phyloP scores from a whole-genome alignment of 2,329 filamentous ascomycete genomes.

The Aspergillus flavus region DNA sequence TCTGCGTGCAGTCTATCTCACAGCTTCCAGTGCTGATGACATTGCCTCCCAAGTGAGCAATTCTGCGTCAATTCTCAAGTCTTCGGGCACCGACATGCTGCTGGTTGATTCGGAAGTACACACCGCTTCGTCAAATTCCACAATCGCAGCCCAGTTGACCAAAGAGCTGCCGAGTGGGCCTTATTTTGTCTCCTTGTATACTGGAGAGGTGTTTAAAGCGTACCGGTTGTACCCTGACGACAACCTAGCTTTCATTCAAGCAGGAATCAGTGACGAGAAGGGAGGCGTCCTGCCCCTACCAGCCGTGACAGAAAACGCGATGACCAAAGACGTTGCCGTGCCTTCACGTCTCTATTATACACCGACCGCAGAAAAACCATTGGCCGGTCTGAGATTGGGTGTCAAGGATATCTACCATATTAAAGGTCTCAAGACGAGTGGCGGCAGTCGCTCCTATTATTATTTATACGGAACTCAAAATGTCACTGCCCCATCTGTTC shows the following conservation, averaged over 20 bases:
- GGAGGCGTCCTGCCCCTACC: slow-evolving; percentile 21
- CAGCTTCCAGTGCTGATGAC: slow-evolving; percentile 3
- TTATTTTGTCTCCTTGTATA: slow-evolving; percentile 51
- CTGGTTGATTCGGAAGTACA: slow-evolving; percentile 3
- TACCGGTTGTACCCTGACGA: slow-evolving; percentile 55
- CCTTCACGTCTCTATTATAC: slow-evolving; percentile 64
- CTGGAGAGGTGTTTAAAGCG: slow-evolving; percentile 51
- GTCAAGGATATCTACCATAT: slow-evolving; percentile 67
- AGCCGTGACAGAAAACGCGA: slow-evolving; percentile 17
- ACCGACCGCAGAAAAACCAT: slow-evolving; percentile 55
- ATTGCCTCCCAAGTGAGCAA: not conserved
- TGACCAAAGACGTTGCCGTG: slow-evolving; percentile 52
- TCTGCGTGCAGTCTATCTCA: slow-evolving; percentile 8
- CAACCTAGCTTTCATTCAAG: slow-evolving; percentile 54
- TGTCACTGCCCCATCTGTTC: slow-evolving; percentile 54
- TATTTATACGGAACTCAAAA: slow-evolving; percentile 53
- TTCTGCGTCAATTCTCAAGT: not conserved
- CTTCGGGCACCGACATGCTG: slow-evolving; percentile 4
- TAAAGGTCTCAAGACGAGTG: slow-evolving; percentile 57
- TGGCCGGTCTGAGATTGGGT: slow-evolving; percentile 60
- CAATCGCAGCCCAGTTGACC: not conserved
- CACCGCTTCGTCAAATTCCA: not conserved
- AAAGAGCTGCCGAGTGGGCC: slow-evolving; percentile 47
- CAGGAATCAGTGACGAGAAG: slow-evolving; percentile 35
- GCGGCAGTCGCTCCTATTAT: slow-evolving; percentile 62